Evolutionary conservation across 176 grass and related monocot genomes (phyloP), one percentile per base, ranked within the genome.

Genomic region (Oryza meyeriana): DNA sequence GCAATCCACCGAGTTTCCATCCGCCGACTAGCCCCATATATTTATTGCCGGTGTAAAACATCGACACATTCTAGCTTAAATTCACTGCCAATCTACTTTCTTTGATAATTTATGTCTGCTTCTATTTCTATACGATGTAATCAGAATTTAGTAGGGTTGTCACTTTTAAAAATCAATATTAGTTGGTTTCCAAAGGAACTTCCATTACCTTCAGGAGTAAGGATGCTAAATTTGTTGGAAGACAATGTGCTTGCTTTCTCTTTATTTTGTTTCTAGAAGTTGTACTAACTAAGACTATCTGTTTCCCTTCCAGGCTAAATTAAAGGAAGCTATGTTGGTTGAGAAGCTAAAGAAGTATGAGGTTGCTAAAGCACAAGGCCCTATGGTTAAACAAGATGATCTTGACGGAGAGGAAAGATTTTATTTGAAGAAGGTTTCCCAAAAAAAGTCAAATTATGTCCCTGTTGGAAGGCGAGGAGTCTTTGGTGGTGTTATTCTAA

Each of bases 361-460:
- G 55, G 66, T 98, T 64, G 38, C 78, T 3, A 86, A 93, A 90
- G 85, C 86, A 27, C 79, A 95, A 86, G 95, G 90, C 20, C 95
- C 90, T 36, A 74, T 76, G 66, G 42, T 85, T 73, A 86, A 93
- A 85, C 79, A 84, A 32, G 88, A 90, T 55, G 79, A 91, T 61
- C 74, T 95, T n/a, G 76, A 86, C 0, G 88, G 95, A 0, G 92
- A 93, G 85, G 92, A 98, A 87, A 88, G 81, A 24, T 94, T 94
- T 83, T 94, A 86, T 71, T 76, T 98, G 39, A 93, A 98, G 81
- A 98, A 95, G 76, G 88, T 98, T 81, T 87, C 92, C 31, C 95
- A 98, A 52, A 98, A 95, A 75, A 94, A 85, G 39, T 89, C 95
- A 78, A 98, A 98, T 75, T 98, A 98, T 84, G 90, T 95, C 55